Evolutionary conservation across 1,284 basidiomycete genomes (phyloP), one percentile per base, ranked within the genome.

Genomic region (Microbotryum intermedium): DNA sequence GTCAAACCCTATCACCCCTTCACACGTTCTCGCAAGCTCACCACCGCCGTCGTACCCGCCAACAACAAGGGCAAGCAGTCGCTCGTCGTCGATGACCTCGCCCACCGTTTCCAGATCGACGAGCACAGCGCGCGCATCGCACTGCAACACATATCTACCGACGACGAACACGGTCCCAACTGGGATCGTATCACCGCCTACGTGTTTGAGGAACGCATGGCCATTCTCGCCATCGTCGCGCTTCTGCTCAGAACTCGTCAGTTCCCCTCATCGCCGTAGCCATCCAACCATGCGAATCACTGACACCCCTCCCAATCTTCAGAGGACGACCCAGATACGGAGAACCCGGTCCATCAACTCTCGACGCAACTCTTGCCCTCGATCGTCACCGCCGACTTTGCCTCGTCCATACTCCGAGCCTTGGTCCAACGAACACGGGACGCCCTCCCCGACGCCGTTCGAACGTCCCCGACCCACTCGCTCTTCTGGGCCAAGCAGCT

Each of bases 401-500:
- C 80, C 2, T 70, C 79, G 53, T 73, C 75, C 4, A 76, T 90
- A 53, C 72, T 90, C 34, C 67, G 74, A 4, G 82, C 84, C 66
- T 72, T 77, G 42, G 59, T 61, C 42, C 30, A 56, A 1, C 85
- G 84, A 70, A 80, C 80, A 6, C 74, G 78, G 39, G 78, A 80
- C 53, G 69, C 73, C 5, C 74, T 88, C 18, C 85, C 86, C 0
- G 77, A 77, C 34, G 72, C 74, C 2, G 75, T 83, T 39, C 76
- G 75, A 18, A 74, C 76, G 11, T 80, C 87, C 55, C 83, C 86
- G 1, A 79, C 79, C 58, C 78, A 81, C 28, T 83, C 85, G 2
- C 79, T 83, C 4, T 76, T 79, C 44, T 89, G 87, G 84, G 85
- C 84, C 21, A 90, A 88, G 72, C 88, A 90, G 71, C 85, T 84